These are phyloP conservation scores for Fusarium agapanthi DNA, from an alignment of 2,329 filamentous ascomycete genomes.

Conservation along the genomic window DNA sequence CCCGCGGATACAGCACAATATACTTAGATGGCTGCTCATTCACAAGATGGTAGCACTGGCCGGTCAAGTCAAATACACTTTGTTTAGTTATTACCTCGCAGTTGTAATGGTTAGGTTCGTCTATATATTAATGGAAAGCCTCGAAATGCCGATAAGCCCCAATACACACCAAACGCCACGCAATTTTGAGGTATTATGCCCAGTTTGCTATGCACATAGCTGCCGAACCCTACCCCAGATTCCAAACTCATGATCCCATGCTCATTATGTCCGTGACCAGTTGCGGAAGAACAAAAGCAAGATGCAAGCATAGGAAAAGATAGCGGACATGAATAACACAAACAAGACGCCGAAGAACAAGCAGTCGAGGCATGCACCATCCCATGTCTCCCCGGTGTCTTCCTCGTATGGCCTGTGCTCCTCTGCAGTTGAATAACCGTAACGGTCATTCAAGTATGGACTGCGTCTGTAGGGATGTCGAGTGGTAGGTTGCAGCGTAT, in stretches of 20 bases:
- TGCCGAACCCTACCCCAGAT: background rate
- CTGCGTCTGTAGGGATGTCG: background rate
- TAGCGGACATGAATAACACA: background rate
- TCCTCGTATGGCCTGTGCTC: background rate
- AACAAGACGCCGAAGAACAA: background rate
- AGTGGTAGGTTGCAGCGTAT: background rate
- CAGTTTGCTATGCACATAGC: background rate
- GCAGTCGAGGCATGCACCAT: background rate
- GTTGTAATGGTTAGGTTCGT: background rate
- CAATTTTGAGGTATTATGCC: background rate
- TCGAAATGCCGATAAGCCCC: background rate
- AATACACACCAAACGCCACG: background rate
- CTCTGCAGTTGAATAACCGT: background rate
- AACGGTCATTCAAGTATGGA: background rate
- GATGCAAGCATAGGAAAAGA: background rate
- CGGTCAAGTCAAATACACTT: background rate
- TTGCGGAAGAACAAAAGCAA: background rate
- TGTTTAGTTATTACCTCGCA: background rate
- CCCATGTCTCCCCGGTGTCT: background rate
- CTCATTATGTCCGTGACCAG: background rate
- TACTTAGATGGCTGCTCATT: background rate
- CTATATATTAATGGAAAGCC: no score
- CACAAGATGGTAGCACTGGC: background rate
- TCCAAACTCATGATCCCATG: background rate
- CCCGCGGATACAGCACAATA: conserved; percentile 13